Percentiles rank a stretch among this genome's conserved stretches.
Conservation (phyloP, 306 rosid species). For the Rosa persica region DNA sequence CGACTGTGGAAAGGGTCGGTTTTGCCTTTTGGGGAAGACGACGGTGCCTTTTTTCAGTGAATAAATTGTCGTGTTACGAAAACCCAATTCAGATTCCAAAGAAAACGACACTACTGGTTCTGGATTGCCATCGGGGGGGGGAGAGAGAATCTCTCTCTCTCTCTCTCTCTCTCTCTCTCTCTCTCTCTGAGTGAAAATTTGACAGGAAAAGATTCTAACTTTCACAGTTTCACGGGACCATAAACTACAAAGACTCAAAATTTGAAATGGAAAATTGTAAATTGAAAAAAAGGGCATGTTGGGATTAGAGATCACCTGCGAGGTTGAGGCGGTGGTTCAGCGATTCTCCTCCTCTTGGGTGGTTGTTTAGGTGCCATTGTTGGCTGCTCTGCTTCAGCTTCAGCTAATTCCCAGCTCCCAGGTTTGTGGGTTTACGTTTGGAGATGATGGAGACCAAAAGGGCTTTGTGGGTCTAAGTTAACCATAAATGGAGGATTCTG, state of each 20-base stretch:
- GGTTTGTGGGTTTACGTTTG: background rate
- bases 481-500: no score
- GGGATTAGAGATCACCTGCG: constrained; percentile 23
- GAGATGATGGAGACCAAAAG: background rate
- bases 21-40: background rate
- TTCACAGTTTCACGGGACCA: constrained; percentile 3
- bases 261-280: background rate
- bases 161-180: background rate
- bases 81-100: background rate
- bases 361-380: constrained; percentile 31
- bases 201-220: background rate
- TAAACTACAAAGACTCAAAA: background rate
- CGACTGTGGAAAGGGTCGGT: background rate
- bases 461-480: background rate
- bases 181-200: background rate
- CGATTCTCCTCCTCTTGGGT: constrained; percentile 35
- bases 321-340: constrained; percentile 29
- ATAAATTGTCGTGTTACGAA: background rate
- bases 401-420: background rate
- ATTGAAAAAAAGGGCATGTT: background rate
- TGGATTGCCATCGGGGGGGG: constrained; percentile 2
- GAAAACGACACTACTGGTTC: constrained; percentile 7
- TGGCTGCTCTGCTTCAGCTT: background rate
- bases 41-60: background rate
- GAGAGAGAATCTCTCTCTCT: constrained; percentile 4